Percentiles rank a stretch among this genome's conserved stretches.
Evolutionary conservation across 371 early-diverging fungal species (phyloP).

Genomic region (Mortierella sp.): DNA sequence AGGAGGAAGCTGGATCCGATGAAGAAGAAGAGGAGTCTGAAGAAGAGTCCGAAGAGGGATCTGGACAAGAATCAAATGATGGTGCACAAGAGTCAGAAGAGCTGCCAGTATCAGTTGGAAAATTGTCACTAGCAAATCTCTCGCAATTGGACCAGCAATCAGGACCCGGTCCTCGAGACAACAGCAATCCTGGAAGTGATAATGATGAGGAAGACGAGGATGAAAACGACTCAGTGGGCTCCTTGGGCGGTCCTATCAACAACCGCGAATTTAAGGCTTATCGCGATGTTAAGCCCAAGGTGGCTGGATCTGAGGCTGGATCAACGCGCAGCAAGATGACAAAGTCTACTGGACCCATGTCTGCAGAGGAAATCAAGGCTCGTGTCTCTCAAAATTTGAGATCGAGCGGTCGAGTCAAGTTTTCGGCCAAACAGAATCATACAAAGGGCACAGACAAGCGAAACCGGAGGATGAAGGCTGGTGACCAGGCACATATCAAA

Average conservation of each 20-base stretch:
- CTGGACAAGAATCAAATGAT: constrained; percentile 28
- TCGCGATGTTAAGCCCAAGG: constrained; percentile 60
- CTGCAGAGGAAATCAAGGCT: constrained; percentile 68
- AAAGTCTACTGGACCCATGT: constrained; percentile 57
- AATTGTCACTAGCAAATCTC: constrained; percentile 51
- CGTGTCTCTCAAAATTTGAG: constrained; percentile 67
- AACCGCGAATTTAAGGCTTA: constrained; percentile 72
- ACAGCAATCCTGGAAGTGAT: constrained; percentile 52
- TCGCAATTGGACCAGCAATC: constrained; percentile 56
- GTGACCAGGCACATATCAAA: constrained; percentile 38
- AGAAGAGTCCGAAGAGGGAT: constrained; percentile 30
- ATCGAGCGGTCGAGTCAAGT: constrained; percentile 55
- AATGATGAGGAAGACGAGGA: constrained; percentile 56
- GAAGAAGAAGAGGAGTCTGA: constrained; percentile 57
- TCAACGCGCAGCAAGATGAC: constrained; percentile 46
- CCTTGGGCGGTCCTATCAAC: constrained; percentile 59
- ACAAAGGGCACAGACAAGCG: constrained; percentile 72
- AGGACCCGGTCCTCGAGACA: constrained; percentile 26
- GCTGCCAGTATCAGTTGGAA: constrained; percentile 34
- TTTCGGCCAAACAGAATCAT: constrained; percentile 61
- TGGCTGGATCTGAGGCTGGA: constrained; percentile 42
- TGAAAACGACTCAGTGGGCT: constrained; percentile 43
- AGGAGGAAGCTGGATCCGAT: constrained; percentile 45
- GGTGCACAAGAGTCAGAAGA: constrained; percentile 18
- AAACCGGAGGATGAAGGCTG: constrained; percentile 43